Conservation (phyloP, 352 stramenopile species). For the Globisporangium mamillatum region DNA sequence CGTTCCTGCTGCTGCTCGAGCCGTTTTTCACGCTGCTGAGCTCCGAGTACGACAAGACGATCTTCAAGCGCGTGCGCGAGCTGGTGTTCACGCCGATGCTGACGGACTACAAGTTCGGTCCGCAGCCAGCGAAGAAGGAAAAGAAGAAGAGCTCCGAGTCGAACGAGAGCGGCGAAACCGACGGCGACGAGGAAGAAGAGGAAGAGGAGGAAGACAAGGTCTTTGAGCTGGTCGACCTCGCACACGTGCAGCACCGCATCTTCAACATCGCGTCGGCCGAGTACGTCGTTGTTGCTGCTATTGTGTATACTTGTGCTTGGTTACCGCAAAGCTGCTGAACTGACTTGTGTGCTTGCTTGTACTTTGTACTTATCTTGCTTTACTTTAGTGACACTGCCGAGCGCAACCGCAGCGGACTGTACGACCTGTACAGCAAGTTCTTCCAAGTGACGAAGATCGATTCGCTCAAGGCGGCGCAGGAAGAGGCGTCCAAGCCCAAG, state of each 20-base stretch:
- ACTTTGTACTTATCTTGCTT: neutral
- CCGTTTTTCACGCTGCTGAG: slow-evolving; percentile 79
- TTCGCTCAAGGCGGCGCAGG: slow-evolving; percentile 58
- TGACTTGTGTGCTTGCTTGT: neutral
- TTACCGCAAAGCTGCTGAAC: neutral
- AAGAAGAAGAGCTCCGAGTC: slow-evolving; percentile 36
- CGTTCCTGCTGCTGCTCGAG: slow-evolving; percentile 73
- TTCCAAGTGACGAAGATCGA: slow-evolving; percentile 68
- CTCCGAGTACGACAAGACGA: slow-evolving; percentile 74
- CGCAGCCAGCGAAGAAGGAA: slow-evolving; percentile 35
- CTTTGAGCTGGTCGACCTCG: slow-evolving; percentile 63
- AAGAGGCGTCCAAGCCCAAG: slow-evolving; percentile 29
- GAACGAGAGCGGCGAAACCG: slow-evolving; percentile 39
- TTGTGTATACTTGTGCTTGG: neutral
- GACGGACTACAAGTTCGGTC: slow-evolving; percentile 63
- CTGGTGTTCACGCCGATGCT: slow-evolving; percentile 74
- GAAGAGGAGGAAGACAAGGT: slow-evolving; percentile 52
- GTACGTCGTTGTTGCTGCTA: slow-evolving; percentile 24
- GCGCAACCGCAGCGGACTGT: slow-evolving; percentile 73
- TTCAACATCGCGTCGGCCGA: slow-evolving; percentile 74
- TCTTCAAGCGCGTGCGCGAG: slow-evolving; percentile 79
- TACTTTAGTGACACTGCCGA: slow-evolving; percentile 62
- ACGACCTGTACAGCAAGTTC: slow-evolving; percentile 78
- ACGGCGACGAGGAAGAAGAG: slow-evolving; percentile 47
- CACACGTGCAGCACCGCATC: slow-evolving; percentile 73